A percentile compares a stretch with the other conserved stretches of the same genome.
These are phyloP conservation scores for Kwoniella sp. DNA, from an alignment of 768 basidiomycete genomes.

Conservation along the genomic window DNA sequence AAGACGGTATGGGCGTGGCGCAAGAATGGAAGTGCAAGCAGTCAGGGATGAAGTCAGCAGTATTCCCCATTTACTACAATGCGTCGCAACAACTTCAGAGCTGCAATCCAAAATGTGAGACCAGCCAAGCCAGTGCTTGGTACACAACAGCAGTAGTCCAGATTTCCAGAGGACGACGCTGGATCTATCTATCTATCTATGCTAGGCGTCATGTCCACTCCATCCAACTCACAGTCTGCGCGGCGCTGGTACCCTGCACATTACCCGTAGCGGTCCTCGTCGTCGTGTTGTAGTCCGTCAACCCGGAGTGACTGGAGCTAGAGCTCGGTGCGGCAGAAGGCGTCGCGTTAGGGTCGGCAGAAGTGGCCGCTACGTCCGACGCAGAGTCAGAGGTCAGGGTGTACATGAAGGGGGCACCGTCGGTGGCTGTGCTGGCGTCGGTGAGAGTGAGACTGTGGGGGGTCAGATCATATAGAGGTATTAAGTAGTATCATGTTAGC, in stretches of 20 bases:
- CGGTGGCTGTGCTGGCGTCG: conserved; percentile 1
- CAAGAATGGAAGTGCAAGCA: background rate
- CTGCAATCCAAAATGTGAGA: no score
- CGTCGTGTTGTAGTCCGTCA: conserved; percentile 21
- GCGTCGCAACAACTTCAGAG: no score
- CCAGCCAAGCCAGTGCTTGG: no score
- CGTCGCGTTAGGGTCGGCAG: conserved; percentile 13
- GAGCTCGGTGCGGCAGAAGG: conserved; percentile 8
- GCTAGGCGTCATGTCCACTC: background rate
- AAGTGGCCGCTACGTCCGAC: conserved; percentile 5
- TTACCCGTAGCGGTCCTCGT: conserved; percentile 10
- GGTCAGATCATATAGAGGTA: no score
- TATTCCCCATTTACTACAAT: no score
- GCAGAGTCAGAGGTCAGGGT: conserved; percentile 11
- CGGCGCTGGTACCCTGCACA: conserved; percentile 6
- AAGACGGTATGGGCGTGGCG: background rate
- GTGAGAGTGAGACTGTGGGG: conserved; percentile 14
- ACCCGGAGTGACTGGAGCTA: conserved; percentile 11
- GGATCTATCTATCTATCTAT: background rate
- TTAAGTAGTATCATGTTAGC: no score
- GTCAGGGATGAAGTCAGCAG: background rate
- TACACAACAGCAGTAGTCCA: no score
- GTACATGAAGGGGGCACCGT: background rate
- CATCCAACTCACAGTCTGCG: conserved; percentile 16
- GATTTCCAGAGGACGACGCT: no score